Evolutionary conservation across 1,139 yeast species (phyloP), one percentile per base, ranked within the genome.

Genomic region (Blastobotrys petasosporus): DNA sequence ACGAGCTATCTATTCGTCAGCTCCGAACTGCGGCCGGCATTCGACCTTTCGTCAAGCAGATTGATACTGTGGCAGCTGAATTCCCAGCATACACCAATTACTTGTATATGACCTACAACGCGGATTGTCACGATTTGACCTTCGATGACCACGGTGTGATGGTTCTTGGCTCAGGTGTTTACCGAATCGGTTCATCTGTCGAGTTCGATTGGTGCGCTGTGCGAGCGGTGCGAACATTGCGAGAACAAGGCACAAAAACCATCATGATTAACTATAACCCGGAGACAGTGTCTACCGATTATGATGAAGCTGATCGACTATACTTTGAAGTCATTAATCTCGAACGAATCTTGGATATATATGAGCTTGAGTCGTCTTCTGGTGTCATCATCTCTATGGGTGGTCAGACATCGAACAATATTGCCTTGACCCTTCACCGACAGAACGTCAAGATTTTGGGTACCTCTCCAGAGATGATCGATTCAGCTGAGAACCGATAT

Each of bases 351-450:
- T 75, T 92, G 68, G 98, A 92, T 73, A 90, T 92, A 57, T 92
- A 94, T 65, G 97, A 92, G 66, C 73, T 88, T 56, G 98, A 94
- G 73, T 79, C 80, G 61, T 83, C 96, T 41, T 70, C 82, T 15
- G 98, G 98, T 74, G 97, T 92, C 53, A 82, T 92, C 55, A 87
- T 92, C 56, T 85, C 97, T 52, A 88, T 92, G 95, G 98, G 98
- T 76, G 98, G 98, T 65, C 98, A 94, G 74, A 86, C 96, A 38
- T 87, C 97, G 7, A 88, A 92, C 73, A 92, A 92, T 68, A 92
- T 92, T 73, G 98, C 98, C 31, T 76, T 92, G 66, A 82, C 90
- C 53, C 76, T 92, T 62, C 92, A 90, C 70, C 84, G 97, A 70
- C 95, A 90, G 71, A 87, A 87, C 46, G 97, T 88, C 58, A 92